Base-by-base conservation (phyloP, 192 early-diverging fungal genomes). In the Jimgerdemannia flammicorona region DNA sequence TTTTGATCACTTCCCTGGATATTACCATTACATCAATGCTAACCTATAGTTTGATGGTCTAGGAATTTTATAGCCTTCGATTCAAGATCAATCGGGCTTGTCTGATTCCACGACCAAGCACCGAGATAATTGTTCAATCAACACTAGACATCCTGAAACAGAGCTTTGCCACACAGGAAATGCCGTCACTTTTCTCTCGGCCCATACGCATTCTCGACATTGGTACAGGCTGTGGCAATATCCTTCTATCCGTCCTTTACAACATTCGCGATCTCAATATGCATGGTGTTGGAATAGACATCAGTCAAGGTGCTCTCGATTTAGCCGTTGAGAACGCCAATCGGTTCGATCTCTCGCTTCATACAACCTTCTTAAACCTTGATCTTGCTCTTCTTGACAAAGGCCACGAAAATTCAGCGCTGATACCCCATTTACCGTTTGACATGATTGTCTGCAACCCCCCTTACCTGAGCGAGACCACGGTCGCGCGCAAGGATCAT, bases 401-500 rank as follows among this genome's bases (percentile, higher is more conserved):
- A 3, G 66, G 70, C 0, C 14, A 14, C 14, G 49, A 59, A 59
- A 59, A 59, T 14, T 59, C 49, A 59, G 2, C 14, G 14, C 14
- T 59, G 14, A 10, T 59, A 6, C 49, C 49, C 8, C 42, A 75
- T 9, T 67, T 74, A 0, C 81, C 87, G 1, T 89, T 88, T 43
- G 89, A 94, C 78, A 67, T 90, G 42, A 79, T 94, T 4, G 84
- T 90, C 1, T 93, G 92, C 73, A 94, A 94, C 67, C 93, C 93
- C 29, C 93, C 93, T 0, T 94, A 94, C 68, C 77, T 94, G 39
- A 81, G 87, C 20, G 42, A 70, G 3, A 78, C 67, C 4, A 84
- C 77, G 10, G 85, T 76, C 0, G 78, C 71, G 0, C 71, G 77
- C 8, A 77, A 84, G 73, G 71, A 81, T 4, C 67, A 77, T 41